Conservation (phyloP, 805 yeast genomes). For the Aciculoconidium aculeatum region DNA sequence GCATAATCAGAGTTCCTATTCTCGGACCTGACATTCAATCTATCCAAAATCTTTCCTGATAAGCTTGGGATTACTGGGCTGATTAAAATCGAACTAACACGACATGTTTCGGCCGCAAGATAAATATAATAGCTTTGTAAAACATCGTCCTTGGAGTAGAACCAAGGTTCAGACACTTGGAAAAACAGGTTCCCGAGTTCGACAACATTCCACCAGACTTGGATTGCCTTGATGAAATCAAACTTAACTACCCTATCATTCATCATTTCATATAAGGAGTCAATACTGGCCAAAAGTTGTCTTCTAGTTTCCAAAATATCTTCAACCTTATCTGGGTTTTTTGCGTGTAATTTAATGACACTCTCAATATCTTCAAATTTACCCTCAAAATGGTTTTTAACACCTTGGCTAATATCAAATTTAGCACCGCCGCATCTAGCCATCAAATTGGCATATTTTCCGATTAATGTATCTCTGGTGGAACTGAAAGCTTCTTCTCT, state of each 20-base stretch:
- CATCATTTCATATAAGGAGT: conserved; percentile 34
- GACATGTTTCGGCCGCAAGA: conserved; percentile 61
- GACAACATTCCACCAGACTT: conserved; percentile 53
- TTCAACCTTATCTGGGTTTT: conserved; percentile 9
- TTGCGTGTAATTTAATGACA: conserved; percentile 10
- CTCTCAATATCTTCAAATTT: conserved; percentile 18
- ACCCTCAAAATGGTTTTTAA: conserved; percentile 17
- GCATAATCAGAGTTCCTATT: conserved; percentile 43
- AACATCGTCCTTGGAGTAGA: conserved; percentile 26
- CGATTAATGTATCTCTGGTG: conserved; percentile 62
- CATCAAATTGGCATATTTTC: conserved; percentile 77
- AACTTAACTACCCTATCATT: conserved; percentile 38
- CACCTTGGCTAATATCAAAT: conserved; percentile 51
- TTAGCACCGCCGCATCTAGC: conserved; percentile 68
- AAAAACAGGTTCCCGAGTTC: conserved; percentile 60
- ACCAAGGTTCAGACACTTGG: conserved; percentile 78
- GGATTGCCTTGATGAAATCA: conserved; percentile 52
- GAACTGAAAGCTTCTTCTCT: conserved; percentile 48
- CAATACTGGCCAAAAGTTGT: conserved; percentile 25
- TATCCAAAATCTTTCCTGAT: conserved; percentile 50
- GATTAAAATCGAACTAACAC: conserved; percentile 61
- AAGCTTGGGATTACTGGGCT: conserved; percentile 72
- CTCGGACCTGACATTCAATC: conserved; percentile 47
- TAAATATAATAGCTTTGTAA: conserved; percentile 49
- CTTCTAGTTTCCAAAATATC: conserved; percentile 12